Percentiles rank a stretch among this genome's conserved stretches.
Conservation (phyloP, 768 basidiomycete species). For the Filobasidium wieringae region DNA sequence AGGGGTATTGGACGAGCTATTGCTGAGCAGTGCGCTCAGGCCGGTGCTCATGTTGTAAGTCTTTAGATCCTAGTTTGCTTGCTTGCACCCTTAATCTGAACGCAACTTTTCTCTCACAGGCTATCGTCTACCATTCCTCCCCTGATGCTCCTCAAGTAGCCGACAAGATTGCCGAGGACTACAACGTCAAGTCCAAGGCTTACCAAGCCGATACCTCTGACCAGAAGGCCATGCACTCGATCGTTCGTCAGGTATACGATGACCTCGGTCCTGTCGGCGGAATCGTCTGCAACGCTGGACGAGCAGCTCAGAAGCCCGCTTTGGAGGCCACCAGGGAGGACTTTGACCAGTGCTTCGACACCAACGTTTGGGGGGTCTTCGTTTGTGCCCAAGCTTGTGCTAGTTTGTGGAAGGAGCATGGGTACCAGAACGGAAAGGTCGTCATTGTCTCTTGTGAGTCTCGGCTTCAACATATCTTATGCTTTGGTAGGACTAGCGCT, state of each 20-base stretch:
- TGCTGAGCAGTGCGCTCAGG: conserved; percentile 47
- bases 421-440: conserved; percentile 31
- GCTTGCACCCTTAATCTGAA: background rate
- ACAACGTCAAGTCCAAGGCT: conserved; percentile 28
- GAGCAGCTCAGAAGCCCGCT: conserved; percentile 20
- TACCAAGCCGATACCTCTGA: conserved; percentile 31
- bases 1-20: conserved; percentile 52
- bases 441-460: conserved; percentile 34
- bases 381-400: conserved; percentile 27
- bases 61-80: background rate
- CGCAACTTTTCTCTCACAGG: background rate
- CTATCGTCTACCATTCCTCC: conserved; percentile 27
- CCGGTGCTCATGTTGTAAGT: conserved; percentile 50
- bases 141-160: conserved; percentile 26
- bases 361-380: conserved; percentile 34
- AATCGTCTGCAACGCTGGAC: conserved; percentile 30
- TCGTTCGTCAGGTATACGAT: conserved; percentile 24
- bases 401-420: conserved; percentile 30
- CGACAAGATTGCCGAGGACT: conserved; percentile 28
- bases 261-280: conserved; percentile 34
- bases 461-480: no score
- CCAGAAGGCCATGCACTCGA: conserved; percentile 19
- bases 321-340: conserved; percentile 32
- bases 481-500: background rate
- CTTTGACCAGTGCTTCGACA: conserved; percentile 21